Percentiles rank a stretch among this genome's conserved stretches.
phyloP scores from a whole-genome alignment of 2,329 filamentous ascomycete genomes.

The Didymella keratinophila region DNA sequence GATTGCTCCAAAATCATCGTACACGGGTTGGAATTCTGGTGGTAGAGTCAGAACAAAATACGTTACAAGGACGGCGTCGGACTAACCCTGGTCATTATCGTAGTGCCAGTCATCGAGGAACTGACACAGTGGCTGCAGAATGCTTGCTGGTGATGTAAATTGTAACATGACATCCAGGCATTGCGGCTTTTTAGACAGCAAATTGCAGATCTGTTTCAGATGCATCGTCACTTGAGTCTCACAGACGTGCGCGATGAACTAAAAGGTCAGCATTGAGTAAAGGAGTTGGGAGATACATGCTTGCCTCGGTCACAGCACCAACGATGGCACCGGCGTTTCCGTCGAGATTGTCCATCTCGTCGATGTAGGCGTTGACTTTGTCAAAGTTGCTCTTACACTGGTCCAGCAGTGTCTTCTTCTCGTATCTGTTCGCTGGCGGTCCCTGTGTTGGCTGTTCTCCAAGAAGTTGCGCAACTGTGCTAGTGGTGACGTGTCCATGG shows the following conservation, averaged over 20 bases:
- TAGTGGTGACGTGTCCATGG: conserved; percentile 81
- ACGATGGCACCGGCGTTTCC: conserved; percentile 89
- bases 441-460: conserved; percentile 85
- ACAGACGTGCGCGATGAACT: conserved; percentile 75
- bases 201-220: conserved; percentile 76
- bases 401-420: conserved; percentile 78
- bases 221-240: conserved; percentile 79
- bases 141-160: conserved; percentile 73
- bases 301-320: conserved; percentile 65
- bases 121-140: conserved; percentile 76
- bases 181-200: conserved; percentile 75
- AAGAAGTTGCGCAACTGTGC: conserved; percentile 78
- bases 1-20: conserved; percentile 84
- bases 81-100: conserved; percentile 74
- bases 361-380: conserved; percentile 76
- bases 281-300: too few species aligned
- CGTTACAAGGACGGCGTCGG: not conserved
- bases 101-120: conserved; percentile 81
- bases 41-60: conserved; percentile 24
- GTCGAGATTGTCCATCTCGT: conserved; percentile 86
- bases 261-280: conserved; percentile 11
- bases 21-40: conserved; percentile 83
- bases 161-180: conserved; percentile 78
- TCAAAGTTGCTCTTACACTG: conserved; percentile 81
- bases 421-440: conserved; percentile 75